Conservation (phyloP, 306 rosid species). For the Quercus glauca region DNA sequence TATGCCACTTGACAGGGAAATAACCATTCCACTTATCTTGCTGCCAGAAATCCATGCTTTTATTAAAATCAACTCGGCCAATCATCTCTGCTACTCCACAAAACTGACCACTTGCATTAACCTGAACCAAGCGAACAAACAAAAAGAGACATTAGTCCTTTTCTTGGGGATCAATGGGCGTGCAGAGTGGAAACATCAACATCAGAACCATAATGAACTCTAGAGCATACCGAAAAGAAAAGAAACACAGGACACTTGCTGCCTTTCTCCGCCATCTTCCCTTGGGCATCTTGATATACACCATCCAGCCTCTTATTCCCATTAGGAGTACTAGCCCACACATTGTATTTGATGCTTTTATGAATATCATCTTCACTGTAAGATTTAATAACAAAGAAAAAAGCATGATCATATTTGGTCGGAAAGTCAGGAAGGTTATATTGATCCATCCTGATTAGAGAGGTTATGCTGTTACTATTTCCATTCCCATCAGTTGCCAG, state of each 20-base stretch:
- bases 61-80: constrained; percentile 68
- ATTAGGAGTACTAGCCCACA: constrained; percentile 86
- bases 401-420: constrained; percentile 63
- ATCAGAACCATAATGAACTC: constrained; percentile 1
- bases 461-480: constrained; percentile 18
- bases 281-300: constrained; percentile 63
- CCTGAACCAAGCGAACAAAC: constrained; percentile 41
- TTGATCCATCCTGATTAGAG: constrained; percentile 44
- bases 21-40: constrained; percentile 90
- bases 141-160: background rate
- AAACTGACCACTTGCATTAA: constrained; percentile 88
- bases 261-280: constrained; percentile 43
- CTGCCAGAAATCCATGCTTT: constrained; percentile 88
- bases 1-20: constrained; percentile 87
- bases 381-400: constrained; percentile 78
- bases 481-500: constrained; percentile 30
- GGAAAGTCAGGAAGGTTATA: constrained; percentile 72
- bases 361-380: constrained; percentile 90
- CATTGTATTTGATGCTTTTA: constrained; percentile 82
- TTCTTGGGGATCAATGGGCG: background rate
- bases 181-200: background rate
- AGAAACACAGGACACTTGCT: constrained; percentile 72
- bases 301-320: constrained; percentile 71
- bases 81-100: constrained; percentile 93
- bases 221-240: constrained; percentile 69